These are phyloP conservation scores for Echinochloa phyllopogon DNA, from an alignment of 176 grass and related monocot genomes.

Conservation along the genomic window DNA sequence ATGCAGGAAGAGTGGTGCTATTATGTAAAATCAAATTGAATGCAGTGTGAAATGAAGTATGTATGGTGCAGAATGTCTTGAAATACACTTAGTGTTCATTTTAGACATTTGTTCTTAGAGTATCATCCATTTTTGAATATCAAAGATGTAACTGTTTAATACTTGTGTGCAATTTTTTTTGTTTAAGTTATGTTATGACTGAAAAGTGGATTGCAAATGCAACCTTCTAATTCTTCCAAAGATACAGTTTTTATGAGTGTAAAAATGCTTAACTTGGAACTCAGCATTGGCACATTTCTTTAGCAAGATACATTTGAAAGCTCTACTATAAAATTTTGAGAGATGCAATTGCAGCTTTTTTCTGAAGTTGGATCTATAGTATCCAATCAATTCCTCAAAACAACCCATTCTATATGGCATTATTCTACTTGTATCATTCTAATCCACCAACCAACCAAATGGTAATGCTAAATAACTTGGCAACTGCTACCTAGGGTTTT, in stretches of 20 bases:
- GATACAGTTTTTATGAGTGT: neutral
- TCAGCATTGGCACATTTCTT: conserved; percentile 2
- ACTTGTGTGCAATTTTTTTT: neutral
- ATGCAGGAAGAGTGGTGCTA: neutral
- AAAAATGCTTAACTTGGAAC: conserved; percentile 26
- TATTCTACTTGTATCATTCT: conserved; percentile 13
- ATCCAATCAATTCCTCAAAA: conserved; percentile 12
- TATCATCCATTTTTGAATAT: conserved; percentile 3
- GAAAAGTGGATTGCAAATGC: neutral
- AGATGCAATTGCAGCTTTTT: neutral
- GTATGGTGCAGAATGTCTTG: conserved; percentile 10
- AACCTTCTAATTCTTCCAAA: neutral
- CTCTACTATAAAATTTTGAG: neutral
- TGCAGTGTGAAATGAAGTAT: neutral
- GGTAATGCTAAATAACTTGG: conserved; percentile 32
- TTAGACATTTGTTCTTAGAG: neutral
- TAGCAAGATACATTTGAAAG: conserved; percentile 12
- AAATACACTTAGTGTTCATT: neutral
- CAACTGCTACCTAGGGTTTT: conserved; percentile 13
- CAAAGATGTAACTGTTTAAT: neutral
- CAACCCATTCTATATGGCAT: neutral
- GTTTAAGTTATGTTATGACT: neutral
- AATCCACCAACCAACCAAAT: neutral
- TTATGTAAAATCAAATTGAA: conserved; percentile 25
- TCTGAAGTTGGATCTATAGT: neutral